These are phyloP conservation scores for Byssoonygena ceratinophila DNA, from an alignment of 2,329 filamentous ascomycete genomes.

Conservation along the genomic window DNA sequence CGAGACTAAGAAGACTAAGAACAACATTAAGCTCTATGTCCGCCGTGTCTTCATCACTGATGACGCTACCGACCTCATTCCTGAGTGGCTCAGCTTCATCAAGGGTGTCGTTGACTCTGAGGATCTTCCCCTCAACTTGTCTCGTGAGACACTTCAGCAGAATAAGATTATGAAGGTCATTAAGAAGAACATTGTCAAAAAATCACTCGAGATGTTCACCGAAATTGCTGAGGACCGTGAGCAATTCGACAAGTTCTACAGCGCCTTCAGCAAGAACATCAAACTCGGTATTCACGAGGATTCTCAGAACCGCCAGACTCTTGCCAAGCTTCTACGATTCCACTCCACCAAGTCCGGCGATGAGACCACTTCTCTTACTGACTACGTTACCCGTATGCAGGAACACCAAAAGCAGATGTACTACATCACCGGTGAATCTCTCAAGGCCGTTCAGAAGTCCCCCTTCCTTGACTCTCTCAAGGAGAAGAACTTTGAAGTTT, in stretches of 20 bases:
- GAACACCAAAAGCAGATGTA: conserved; percentile 99
- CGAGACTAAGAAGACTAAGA: conserved; percentile 99
- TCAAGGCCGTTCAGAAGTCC: conserved; percentile 96
- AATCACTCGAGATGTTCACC: conserved; percentile 97
- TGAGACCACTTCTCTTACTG: conserved; percentile 82
- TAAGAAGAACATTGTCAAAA: conserved; percentile 99
- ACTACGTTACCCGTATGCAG: conserved; percentile 98
- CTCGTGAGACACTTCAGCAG: conserved; percentile 99
- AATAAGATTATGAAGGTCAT: conserved; percentile 99
- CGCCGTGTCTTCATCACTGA: conserved; percentile 99
- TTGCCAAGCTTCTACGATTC: conserved; percentile 98
- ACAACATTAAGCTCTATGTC: conserved; percentile 99
- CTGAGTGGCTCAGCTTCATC: conserved; percentile 98
- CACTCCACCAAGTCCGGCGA: conserved; percentile 98
- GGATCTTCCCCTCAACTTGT: conserved; percentile 98
- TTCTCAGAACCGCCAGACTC: conserved; percentile 81
- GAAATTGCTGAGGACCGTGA: conserved; percentile 99
- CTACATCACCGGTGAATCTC: conserved; percentile 99
- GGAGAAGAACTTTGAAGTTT: conserved; percentile 98
- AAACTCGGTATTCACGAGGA: conserved; percentile 99
- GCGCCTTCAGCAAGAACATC: conserved; percentile 99
- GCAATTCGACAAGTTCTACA: conserved; percentile 99
- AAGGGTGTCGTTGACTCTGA: conserved; percentile 99
- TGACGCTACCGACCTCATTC: conserved; percentile 96
- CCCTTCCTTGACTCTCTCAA: conserved; percentile 98